Conservation (phyloP, 495 filamentous ascomycete genomes). For the Penicillium antarcticum region DNA sequence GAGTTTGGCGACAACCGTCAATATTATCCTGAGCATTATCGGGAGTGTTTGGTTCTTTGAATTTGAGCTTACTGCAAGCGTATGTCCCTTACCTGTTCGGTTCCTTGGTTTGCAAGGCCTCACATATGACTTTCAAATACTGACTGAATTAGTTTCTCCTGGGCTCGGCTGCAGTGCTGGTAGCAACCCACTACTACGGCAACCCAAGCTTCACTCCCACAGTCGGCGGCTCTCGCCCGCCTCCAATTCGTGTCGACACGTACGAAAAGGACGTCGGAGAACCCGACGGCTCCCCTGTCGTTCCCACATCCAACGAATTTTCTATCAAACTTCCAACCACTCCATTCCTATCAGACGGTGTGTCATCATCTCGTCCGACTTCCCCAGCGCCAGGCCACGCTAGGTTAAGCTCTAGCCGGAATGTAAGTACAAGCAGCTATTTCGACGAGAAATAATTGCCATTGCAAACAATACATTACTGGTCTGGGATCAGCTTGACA, state of each 20-base stretch:
- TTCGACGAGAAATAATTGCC: constrained; percentile 29
- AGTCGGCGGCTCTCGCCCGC: constrained; percentile 52
- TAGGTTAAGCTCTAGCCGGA: constrained; percentile 40
- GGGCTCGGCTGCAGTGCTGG: constrained; percentile 72
- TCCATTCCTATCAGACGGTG: constrained; percentile 49
- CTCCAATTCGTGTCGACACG: constrained; percentile 69
- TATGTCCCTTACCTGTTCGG: constrained; percentile 45
- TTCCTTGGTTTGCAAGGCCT: background rate
- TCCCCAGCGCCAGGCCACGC: constrained; percentile 55
- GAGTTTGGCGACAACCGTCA: constrained; percentile 88
- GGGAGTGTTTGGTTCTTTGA: constrained; percentile 84
- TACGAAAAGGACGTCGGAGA: constrained; percentile 61
- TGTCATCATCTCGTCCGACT: constrained; percentile 64
- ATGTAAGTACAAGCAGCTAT: constrained; percentile 25
- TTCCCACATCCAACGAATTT: constrained; percentile 39
- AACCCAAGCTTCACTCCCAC: constrained; percentile 30
- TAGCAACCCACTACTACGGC: constrained; percentile 83
- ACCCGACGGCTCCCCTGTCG: constrained; percentile 50
- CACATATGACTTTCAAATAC: background rate
- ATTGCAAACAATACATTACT: too few relatives aligned
- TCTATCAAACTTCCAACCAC: constrained; percentile 50
- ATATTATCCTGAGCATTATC: constrained; percentile 78
- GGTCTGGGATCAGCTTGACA: background rate
- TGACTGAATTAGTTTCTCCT: constrained; percentile 65
- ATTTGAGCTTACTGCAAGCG: constrained; percentile 64